Evolutionary conservation across 2,329 filamentous ascomycete species (phyloP).

Genomic region (Aspergillus sp.): DNA sequence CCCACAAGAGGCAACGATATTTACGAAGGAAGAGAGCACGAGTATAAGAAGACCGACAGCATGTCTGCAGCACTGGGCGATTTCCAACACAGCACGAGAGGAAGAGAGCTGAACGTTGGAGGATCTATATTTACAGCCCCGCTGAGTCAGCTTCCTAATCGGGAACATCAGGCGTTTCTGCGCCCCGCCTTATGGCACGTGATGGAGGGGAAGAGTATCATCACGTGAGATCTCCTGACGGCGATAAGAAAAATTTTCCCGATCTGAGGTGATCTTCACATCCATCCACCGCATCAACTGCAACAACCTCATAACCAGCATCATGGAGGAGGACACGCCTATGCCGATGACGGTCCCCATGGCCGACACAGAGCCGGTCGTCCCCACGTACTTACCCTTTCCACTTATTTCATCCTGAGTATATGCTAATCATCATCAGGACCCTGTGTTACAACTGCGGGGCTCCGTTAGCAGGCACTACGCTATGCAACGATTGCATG

Average conservation of each 20-base stretch:
- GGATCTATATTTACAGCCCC: too few species aligned
- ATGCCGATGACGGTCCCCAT: neutral
- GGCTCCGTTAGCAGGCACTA: conserved; percentile 89
- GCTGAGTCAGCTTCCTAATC: too few species aligned
- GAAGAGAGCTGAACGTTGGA: too few species aligned
- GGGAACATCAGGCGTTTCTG: too few species aligned
- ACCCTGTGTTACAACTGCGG: conserved; percentile 99
- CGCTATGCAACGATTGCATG: conserved; percentile 91
- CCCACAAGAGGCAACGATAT: neutral
- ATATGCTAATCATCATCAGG: conserved; percentile 40
- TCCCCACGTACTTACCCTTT: neutral
- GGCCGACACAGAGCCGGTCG: neutral
- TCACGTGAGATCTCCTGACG: neutral
- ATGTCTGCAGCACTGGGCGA: too few species aligned
- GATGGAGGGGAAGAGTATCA: neutral
- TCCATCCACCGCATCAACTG: neutral
- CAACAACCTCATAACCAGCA: neutral
- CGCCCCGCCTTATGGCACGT: too few species aligned
- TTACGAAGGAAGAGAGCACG: neutral
- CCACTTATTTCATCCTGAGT: neutral
- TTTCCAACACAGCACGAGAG: too few species aligned
- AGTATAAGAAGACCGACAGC: too few species aligned
- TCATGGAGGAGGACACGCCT: neutral
- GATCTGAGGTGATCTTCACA: neutral
- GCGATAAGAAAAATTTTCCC: conserved; percentile 1